Percentiles rank a stretch among this genome's conserved stretches.
Evolutionary conservation across 75 land plant species (phyloP).

Genomic region (Chamaecyparis obtusa): DNA sequence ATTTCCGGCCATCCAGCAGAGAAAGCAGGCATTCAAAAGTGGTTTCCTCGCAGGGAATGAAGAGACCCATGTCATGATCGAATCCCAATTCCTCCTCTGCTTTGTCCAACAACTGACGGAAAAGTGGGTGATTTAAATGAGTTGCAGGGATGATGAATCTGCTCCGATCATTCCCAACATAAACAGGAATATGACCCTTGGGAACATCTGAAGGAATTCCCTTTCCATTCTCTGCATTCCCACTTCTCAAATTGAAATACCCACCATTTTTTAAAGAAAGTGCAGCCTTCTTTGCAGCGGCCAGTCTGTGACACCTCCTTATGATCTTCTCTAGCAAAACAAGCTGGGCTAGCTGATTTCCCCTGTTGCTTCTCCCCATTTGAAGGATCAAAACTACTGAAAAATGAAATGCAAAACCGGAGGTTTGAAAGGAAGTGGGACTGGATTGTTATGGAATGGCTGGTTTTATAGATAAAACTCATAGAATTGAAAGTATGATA

Average conservation of each 20-base stretch:
- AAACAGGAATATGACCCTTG: not conserved
- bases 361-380: not conserved
- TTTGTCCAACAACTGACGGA: not conserved
- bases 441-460: too few species aligned
- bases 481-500: too few species aligned
- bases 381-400: too few species aligned
- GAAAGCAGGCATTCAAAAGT: slow-evolving; percentile 4
- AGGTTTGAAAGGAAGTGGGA: too few species aligned
- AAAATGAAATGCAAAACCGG: not conserved
- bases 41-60: slow-evolving; percentile 23
- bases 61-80: not conserved
- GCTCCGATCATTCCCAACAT: not conserved
- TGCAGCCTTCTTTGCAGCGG: not conserved
- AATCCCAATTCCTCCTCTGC: not conserved
- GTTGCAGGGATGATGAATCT: not conserved
- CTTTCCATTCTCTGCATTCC: not conserved
- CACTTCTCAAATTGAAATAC: not conserved
- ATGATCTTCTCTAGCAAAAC: not conserved
- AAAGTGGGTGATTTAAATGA: not conserved
- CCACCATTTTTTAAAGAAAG: not conserved
- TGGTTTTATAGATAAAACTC: too few species aligned
- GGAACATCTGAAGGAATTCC: slow-evolving; percentile 36
- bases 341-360: not conserved
- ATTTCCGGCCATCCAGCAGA: not conserved
- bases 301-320: not conserved